Evolutionary conservation across 179 eudicot species (phyloP).

Genomic region (Camellia oleifera): DNA sequence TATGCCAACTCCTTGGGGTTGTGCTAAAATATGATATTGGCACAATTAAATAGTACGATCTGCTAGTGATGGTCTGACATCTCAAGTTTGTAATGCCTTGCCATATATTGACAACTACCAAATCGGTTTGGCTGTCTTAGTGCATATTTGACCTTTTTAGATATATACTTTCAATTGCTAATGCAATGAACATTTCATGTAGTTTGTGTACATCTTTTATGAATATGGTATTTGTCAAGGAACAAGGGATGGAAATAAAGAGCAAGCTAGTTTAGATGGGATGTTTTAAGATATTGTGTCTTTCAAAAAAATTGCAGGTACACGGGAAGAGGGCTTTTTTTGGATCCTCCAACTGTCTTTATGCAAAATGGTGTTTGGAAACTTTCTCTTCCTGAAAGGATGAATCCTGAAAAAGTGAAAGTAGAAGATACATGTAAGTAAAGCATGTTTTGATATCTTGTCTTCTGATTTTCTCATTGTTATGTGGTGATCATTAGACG

Average conservation of each 20-base stretch:
- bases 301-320: constrained; percentile 50
- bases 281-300: not conserved
- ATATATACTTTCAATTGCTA: too few species aligned
- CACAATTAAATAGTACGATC: too few species aligned
- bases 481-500: not conserved
- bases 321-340: constrained; percentile 83
- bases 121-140: not conserved
- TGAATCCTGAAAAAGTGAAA: constrained; percentile 34
- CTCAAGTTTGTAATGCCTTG: not conserved
- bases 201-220: not conserved
- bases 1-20: too few species aligned
- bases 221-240: constrained; percentile 1
- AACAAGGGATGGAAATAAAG: not conserved
- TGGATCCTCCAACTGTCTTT: constrained; percentile 79
- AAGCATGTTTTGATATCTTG: constrained; percentile 12
- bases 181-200: not conserved
- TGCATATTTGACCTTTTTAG: not conserved
- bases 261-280: not conserved
- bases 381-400: constrained; percentile 55
- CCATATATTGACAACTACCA: not conserved
- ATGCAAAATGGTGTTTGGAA: constrained; percentile 68
- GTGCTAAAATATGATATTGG: too few species aligned
- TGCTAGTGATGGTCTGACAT: too few species aligned
- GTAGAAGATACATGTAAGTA: constrained; percentile 58
- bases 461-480: constrained; percentile 2